Conservation (phyloP, 208 protist species). For the Histomonas meleagridis region DNA sequence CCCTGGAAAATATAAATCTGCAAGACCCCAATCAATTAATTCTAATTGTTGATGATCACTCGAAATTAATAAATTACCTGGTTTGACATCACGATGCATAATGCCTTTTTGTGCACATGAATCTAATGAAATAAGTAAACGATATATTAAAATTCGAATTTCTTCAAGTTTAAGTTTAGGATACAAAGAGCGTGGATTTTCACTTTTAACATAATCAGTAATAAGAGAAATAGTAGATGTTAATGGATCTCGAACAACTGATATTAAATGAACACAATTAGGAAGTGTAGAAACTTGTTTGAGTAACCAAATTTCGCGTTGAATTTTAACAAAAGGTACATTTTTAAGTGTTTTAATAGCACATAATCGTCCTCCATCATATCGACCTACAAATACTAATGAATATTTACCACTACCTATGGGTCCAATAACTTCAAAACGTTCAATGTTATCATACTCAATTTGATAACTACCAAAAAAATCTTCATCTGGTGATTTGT, state of each 20-base stretch:
- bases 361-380: not conserved
- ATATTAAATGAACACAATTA: not conserved
- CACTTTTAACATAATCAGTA: not conserved
- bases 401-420: constrained; percentile 23
- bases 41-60: constrained; percentile 71
- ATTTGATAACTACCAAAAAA: not conserved
- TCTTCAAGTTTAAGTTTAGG: not conserved
- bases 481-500: not conserved
- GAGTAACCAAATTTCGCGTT: not conserved
- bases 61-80: constrained; percentile 97
- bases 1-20: constrained; percentile 92
- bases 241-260: not conserved
- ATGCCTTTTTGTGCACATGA: constrained; percentile 64
- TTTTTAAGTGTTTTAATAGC: constrained; percentile 28
- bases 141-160: not conserved
- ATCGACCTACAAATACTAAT: not conserved
- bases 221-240: constrained; percentile 1
- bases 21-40: constrained; percentile 81
- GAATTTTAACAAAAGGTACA: constrained; percentile 23
- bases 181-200: not conserved
- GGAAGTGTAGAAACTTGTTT: not conserved
- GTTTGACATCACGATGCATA: constrained; percentile 97
- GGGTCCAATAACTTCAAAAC: not conserved
- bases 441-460: constrained; percentile 2
- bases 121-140: not conserved